Evolutionary conservation across 768 basidiomycete genomes (phyloP).

Genomic region (Sarcodon aspratus): DNA sequence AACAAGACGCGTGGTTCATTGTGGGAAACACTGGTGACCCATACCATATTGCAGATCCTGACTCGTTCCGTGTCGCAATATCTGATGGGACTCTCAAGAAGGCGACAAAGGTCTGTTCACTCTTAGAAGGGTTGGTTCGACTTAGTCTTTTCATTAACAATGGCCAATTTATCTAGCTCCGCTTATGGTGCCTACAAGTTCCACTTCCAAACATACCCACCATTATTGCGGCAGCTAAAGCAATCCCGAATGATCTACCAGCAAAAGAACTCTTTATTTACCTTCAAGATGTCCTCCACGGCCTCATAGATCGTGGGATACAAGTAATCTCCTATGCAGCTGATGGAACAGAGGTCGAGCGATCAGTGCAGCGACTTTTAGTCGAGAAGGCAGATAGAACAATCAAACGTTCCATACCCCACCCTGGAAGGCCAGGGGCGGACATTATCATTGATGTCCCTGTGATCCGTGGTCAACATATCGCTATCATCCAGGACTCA

Average conservation of each 20-base stretch:
- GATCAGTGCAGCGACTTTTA: conserved; percentile 13
- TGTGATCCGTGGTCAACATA: conserved; percentile 8
- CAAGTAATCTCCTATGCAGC: conserved; percentile 20
- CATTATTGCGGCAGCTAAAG: conserved; percentile 21
- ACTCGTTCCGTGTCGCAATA: conserved; percentile 8
- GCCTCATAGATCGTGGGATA: conserved; percentile 13
- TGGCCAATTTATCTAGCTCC: conserved; percentile 17
- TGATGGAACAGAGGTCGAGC: conserved; percentile 23
- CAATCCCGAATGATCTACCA: conserved; percentile 13
- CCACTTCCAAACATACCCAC: conserved; percentile 22
- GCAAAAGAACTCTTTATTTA: conserved; percentile 10
- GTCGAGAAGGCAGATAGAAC: neutral
- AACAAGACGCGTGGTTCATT: conserved; percentile 10
- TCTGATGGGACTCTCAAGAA: conserved; percentile 2
- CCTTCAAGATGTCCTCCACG: conserved; percentile 12
- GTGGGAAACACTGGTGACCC: conserved; percentile 15
- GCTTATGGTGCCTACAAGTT: conserved; percentile 20
- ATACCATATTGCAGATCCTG: conserved; percentile 11
- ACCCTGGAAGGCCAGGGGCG: neutral
- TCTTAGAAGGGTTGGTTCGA: too few species aligned
- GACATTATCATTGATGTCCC: neutral
- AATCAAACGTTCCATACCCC: neutral
- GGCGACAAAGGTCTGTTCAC: conserved; percentile 14
- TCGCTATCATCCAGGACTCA: conserved; percentile 24
- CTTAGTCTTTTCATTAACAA: neutral